Conservation (phyloP, 148 eudicot genomes). For the Persicaria tinctoria region DNA sequence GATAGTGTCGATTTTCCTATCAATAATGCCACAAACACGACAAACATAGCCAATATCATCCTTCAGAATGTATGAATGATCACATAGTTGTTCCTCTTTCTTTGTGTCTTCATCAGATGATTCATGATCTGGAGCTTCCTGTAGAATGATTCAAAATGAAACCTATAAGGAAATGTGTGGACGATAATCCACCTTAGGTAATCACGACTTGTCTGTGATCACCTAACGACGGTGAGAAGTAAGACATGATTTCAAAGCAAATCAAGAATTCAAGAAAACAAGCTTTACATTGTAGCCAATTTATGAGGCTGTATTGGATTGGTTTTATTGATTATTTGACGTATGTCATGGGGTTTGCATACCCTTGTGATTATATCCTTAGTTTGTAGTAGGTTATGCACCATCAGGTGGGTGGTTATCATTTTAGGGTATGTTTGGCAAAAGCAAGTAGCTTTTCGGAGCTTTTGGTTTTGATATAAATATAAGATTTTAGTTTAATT, state of each 20-base stretch:
- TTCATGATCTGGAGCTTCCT: slow-evolving; percentile 49
- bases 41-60: slow-evolving; percentile 93
- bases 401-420: neutral
- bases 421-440: no score
- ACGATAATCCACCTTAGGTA: neutral
- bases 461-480: no score
- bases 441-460: no score
- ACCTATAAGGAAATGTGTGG: neutral
- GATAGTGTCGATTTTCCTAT: slow-evolving; percentile 63
- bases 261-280: neutral
- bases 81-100: slow-evolving; percentile 69
- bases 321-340: no score
- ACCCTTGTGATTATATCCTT: no score
- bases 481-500: no score
- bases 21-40: slow-evolving; percentile 83
- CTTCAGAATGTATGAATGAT: slow-evolving; percentile 74
- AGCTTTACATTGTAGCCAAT: no score
- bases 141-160: slow-evolving; percentile 16
- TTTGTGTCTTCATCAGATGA: slow-evolving; percentile 29
- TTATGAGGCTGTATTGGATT: no score
- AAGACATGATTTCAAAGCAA: neutral
- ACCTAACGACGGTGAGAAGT: no score
- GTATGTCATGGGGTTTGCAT: no score
- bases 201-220: no score
- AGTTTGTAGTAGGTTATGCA: no score